Conservation (phyloP, 768 basidiomycete genomes). For the Suillus clintonianus region DNA sequence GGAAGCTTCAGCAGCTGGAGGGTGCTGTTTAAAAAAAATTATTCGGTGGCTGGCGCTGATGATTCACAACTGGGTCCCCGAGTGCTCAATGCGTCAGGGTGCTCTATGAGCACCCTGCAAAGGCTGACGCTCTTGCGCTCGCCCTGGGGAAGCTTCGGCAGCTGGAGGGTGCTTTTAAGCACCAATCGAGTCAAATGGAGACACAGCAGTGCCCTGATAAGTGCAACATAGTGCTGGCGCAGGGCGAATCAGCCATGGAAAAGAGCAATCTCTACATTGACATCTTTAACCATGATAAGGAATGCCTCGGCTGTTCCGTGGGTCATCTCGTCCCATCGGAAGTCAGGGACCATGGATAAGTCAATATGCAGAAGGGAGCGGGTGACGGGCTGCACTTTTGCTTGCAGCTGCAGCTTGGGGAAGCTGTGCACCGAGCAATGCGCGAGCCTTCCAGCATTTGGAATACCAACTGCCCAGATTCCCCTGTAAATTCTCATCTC, state of each 20-base stretch:
- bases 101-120: no score
- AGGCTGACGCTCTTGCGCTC: no score
- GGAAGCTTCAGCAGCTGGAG: no score
- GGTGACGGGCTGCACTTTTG: conserved; percentile 96
- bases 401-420: conserved; percentile 94
- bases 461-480: conserved; percentile 89
- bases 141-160: no score
- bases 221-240: conserved; percentile 87
- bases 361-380: conserved; percentile 91
- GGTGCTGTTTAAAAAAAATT: no score
- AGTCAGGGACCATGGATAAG: conserved; percentile 94
- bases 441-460: conserved; percentile 89
- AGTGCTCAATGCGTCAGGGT: no score
- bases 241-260: conserved; percentile 94
- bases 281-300: conserved; percentile 93
- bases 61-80: no score
- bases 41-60: no score
- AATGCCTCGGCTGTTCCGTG: conserved; percentile 90
- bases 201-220: no score
- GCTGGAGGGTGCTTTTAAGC: no score
- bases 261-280: conserved; percentile 94
- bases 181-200: no score
- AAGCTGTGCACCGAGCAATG: conserved; percentile 94
- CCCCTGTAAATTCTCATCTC: conserved; percentile 82
- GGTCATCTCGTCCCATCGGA: conserved; percentile 95